Percentiles rank a stretch among this genome's conserved stretches.
These are phyloP conservation scores for Gremmenia infestans DNA, from an alignment of 2,329 filamentous ascomycete genomes.

Conservation along the genomic window DNA sequence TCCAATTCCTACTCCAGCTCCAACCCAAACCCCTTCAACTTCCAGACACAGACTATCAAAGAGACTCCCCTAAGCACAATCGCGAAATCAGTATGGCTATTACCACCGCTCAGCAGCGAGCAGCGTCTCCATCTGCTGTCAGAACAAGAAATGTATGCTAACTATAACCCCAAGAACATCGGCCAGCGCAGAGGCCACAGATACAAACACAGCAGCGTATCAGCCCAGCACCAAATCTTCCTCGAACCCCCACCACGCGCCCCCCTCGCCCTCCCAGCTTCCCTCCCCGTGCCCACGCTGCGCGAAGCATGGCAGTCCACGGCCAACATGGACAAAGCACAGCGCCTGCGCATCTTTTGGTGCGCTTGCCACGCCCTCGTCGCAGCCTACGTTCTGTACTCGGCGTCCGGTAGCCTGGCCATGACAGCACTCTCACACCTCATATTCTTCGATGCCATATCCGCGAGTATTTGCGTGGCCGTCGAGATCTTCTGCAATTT, in stretches of 20 bases:
- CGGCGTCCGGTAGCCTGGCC: slow-evolving; percentile 77
- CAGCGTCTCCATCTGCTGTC: neutral
- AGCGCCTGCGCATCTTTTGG: slow-evolving; percentile 80
- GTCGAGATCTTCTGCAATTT: slow-evolving; percentile 96
- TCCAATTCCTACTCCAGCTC: too few relatives aligned
- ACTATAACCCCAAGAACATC: slow-evolving; percentile 57
- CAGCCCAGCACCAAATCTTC: slow-evolving; percentile 85
- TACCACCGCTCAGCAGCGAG: slow-evolving; percentile 3
- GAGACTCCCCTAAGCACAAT: slow-evolving; percentile 54
- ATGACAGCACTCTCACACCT: slow-evolving; percentile 90
- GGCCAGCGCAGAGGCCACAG: slow-evolving; percentile 91
- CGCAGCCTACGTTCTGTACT: slow-evolving; percentile 80
- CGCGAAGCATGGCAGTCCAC: slow-evolving; percentile 68
- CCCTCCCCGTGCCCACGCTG: slow-evolving; percentile 84
- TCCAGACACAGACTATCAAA: slow-evolving; percentile 75
- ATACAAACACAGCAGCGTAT: slow-evolving; percentile 96
- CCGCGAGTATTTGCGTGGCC: slow-evolving; percentile 82
- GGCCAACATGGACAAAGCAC: slow-evolving; percentile 77
- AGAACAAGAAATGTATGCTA: slow-evolving; percentile 17
- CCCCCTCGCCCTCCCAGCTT: slow-evolving; percentile 83
- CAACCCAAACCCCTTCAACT: slow-evolving; percentile 70
- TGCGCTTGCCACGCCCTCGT: slow-evolving; percentile 82
- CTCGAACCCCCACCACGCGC: slow-evolving; percentile 83
- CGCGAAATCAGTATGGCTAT: slow-evolving; percentile 58
- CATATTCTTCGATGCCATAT: slow-evolving; percentile 91